Base-by-base conservation (phyloP, 1,139 yeast genomes). In the Sugiyamaella japonica region DNA sequence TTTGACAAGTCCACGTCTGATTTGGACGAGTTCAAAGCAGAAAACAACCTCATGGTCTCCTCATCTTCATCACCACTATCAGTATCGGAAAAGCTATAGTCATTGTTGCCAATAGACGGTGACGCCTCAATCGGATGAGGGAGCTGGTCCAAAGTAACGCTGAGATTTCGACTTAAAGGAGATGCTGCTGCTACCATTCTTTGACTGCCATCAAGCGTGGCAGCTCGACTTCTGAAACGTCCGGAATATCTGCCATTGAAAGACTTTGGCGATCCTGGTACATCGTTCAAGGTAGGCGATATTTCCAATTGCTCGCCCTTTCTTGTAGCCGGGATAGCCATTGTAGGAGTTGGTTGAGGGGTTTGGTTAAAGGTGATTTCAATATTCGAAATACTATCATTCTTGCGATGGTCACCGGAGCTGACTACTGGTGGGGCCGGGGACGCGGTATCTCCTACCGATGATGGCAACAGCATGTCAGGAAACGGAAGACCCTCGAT, bases 281-380 rank as follows among this genome's bases (percentile, higher is more conserved):
- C 13, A 15, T 52, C 55, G 32, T 43, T 40, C 16, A 50, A 45
- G 13, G 75, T 66, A 1, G 81, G 77, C 0, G 88, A 85, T 20
- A 87, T 86, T 65, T 87, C 95, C 5, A 87, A 81, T 0, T 93
- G 80, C 62, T 84, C 95, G 1, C 95, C 95, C 34, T 82, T 80
- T 56, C 90, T 72, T 0, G 95, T 86, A 0, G 95, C 87, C 0
- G 95, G 93, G 40, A 88, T 88, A 0, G 95, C 88, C 85, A 88
- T 82, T 63, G 78, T 79, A 0, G 91, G 93, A 0, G 91, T 85
- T 1, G 85, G 87, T 7, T 83, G 79, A 1, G 86, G 84, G 0
- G 70, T 69, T 20, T 65, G 53, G 40, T 59, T 61, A 50, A 64
- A 62, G 10, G 66, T 55, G 9, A 65, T 52, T 31, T 62, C 65